A percentile compares a stretch with the other conserved stretches of the same genome.
These are phyloP conservation scores for Neurospora sp. DNA, from an alignment of 495 filamentous ascomycete species.

Conservation along the genomic window DNA sequence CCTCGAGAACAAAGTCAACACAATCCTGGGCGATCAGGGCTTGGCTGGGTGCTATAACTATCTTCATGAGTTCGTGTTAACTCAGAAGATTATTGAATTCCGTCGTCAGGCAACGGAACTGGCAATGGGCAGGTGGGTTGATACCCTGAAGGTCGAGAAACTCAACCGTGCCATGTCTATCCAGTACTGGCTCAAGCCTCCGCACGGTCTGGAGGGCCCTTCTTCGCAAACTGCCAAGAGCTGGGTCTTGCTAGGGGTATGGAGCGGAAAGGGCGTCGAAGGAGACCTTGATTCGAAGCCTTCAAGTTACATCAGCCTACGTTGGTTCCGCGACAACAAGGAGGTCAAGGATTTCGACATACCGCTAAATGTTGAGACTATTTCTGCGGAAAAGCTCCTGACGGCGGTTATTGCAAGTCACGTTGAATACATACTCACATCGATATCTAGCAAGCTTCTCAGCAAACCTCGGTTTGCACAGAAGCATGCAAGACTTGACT, in stretches of 20 bases:
- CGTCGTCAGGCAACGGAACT: conserved; percentile 65
- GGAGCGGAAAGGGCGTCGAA: conserved; percentile 45
- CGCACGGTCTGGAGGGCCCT: conserved; percentile 9
- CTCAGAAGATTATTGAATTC: conserved; percentile 75
- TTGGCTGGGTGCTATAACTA: conserved; percentile 71
- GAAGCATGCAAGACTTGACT: conserved; percentile 41
- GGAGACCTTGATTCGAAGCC: conserved; percentile 24
- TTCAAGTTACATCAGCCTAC: conserved; percentile 47
- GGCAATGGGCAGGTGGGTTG: conserved; percentile 58
- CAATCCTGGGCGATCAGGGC: conserved; percentile 51
- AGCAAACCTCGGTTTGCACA: conserved; percentile 47
- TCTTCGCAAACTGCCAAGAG: conserved; percentile 53
- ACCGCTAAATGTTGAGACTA: conserved; percentile 49
- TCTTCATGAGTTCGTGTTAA: conserved; percentile 75
- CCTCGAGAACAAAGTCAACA: conserved; percentile 63
- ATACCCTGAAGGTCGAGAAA: conserved; percentile 61
- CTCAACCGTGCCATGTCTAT: conserved; percentile 71
- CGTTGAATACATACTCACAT: conserved; percentile 51
- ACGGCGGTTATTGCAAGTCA: conserved; percentile 68
- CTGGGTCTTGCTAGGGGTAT: conserved; percentile 82
- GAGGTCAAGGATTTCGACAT: conserved; percentile 59
- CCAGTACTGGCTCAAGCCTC: conserved; percentile 75
- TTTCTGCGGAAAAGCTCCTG: conserved; percentile 66
- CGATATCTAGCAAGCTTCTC: conserved; percentile 48
- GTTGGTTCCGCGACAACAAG: conserved; percentile 77